phyloP scores from a whole-genome alignment of 2,329 filamentous ascomycete species.

The Ascochyta viciae-villosae region DNA sequence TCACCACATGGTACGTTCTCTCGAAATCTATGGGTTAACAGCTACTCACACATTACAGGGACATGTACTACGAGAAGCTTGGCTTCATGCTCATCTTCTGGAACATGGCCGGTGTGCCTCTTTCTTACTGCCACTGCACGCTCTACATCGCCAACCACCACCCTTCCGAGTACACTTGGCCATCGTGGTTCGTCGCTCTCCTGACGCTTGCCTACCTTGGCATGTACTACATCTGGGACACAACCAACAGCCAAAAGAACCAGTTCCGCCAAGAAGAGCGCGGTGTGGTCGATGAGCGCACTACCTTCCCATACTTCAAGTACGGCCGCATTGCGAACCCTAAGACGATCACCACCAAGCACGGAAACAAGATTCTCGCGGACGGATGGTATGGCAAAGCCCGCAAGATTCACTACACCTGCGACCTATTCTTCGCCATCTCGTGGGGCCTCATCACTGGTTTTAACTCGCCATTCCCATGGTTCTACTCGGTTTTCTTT shows the following conservation, averaged over 20 bases:
- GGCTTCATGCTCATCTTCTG: slow-evolving; percentile 98
- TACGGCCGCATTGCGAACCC: slow-evolving; percentile 86
- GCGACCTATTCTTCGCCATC: slow-evolving; percentile 78
- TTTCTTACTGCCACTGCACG: slow-evolving; percentile 93
- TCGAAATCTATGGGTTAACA: not conserved
- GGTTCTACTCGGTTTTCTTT: slow-evolving; percentile 90
- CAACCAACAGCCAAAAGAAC: slow-evolving; percentile 92
- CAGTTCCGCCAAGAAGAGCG: slow-evolving; percentile 83
- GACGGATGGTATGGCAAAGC: slow-evolving; percentile 82
- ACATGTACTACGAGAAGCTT: slow-evolving; percentile 98
- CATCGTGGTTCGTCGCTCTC: slow-evolving; percentile 68
- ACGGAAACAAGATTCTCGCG: slow-evolving; percentile 77
- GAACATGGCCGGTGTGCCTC: slow-evolving; percentile 90
- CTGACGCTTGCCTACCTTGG: slow-evolving; percentile 78
- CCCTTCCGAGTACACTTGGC: slow-evolving; percentile 79
- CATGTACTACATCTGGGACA: slow-evolving; percentile 92
- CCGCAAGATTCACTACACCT: slow-evolving; percentile 82
- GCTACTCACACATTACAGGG: slow-evolving; percentile 57
- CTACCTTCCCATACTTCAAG: slow-evolving; percentile 87
- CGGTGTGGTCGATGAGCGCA: slow-evolving; percentile 71
- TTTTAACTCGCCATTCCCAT: slow-evolving; percentile 81
- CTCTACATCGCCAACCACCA: slow-evolving; percentile 87
- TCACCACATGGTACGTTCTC: slow-evolving; percentile 73
- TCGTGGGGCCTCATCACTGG: slow-evolving; percentile 83
- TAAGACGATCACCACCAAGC: slow-evolving; percentile 74